A percentile compares a stretch with the other conserved stretches of the same genome.
Conservation (phyloP, 305 asterid species). For the Solanum aculeatissimum region DNA sequence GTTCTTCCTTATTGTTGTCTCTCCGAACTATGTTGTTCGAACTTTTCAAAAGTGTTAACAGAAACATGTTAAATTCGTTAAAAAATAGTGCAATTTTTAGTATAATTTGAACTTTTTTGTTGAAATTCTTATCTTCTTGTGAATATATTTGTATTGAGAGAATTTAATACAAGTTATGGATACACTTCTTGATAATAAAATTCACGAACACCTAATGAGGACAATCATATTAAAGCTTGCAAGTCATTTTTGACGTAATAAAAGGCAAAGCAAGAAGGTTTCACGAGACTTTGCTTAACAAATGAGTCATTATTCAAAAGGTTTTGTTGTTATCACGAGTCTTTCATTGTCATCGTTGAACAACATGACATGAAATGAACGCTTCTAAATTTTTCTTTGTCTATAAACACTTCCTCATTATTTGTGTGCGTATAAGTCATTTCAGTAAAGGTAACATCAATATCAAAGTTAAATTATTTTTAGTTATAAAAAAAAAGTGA, state of each 20-base stretch:
- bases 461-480: background rate
- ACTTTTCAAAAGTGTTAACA: too few relatives aligned
- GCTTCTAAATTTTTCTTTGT: background rate
- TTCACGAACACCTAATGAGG: background rate
- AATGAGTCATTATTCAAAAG: background rate
- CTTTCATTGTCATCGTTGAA: background rate
- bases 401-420: background rate
- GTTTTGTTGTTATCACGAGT: background rate
- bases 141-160: background rate
- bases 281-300: background rate
- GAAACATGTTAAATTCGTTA: too few relatives aligned
- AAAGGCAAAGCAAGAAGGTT: background rate
- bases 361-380: background rate
- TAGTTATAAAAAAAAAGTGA: background rate
- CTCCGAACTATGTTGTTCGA: too few relatives aligned
- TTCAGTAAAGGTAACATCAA: background rate
- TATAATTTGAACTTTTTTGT: too few relatives aligned
- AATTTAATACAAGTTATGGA: background rate
- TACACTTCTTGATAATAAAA: background rate
- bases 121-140: background rate
- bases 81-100: too few relatives aligned
- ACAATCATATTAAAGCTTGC: background rate
- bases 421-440: too few relatives aligned
- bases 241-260: background rate
- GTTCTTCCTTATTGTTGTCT: background rate